These are phyloP conservation scores for Aspergillus baeticus DNA, from an alignment of 495 filamentous ascomycete genomes.

Conservation along the genomic window DNA sequence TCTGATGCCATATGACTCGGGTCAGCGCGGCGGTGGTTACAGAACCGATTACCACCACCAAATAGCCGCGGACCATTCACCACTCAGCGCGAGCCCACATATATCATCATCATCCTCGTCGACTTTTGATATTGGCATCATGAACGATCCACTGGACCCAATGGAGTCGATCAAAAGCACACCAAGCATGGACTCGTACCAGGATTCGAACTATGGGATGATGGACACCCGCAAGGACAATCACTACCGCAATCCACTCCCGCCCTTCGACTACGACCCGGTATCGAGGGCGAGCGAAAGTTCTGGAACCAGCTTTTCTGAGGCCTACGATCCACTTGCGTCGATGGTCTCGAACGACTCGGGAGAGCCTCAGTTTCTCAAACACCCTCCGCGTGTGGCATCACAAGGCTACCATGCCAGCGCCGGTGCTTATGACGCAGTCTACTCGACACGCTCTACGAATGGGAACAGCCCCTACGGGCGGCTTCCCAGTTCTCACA, in stretches of 20 bases:
- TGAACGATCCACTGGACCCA: constrained; percentile 42
- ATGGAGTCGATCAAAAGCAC: constrained; percentile 40
- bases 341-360: constrained; percentile 26
- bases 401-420: constrained; percentile 20
- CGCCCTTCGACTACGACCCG: constrained; percentile 26
- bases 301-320: constrained; percentile 18
- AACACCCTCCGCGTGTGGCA: constrained; percentile 19
- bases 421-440: constrained; percentile 33
- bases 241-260: constrained; percentile 21
- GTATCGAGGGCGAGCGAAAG: constrained; percentile 20
- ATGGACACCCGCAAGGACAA: constrained; percentile 25
- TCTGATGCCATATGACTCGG: constrained; percentile 38
- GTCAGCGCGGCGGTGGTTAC: constrained; percentile 36
- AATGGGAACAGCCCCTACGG: constrained; percentile 20
- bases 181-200: constrained; percentile 36
- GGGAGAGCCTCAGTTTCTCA: constrained; percentile 22
- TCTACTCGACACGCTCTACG: constrained; percentile 28
- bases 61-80: constrained; percentile 37
- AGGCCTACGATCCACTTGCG: constrained; percentile 27
- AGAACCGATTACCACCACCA: constrained; percentile 39
- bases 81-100: constrained; percentile 40
- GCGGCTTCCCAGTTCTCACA: constrained; percentile 35
- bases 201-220: constrained; percentile 29
- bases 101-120: constrained; percentile 47
- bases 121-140: constrained; percentile 37